Percentiles rank a stretch among this genome's conserved stretches.
Conservation (phyloP, 495 filamentous ascomycete genomes). For the Penicillium verhagenii region DNA sequence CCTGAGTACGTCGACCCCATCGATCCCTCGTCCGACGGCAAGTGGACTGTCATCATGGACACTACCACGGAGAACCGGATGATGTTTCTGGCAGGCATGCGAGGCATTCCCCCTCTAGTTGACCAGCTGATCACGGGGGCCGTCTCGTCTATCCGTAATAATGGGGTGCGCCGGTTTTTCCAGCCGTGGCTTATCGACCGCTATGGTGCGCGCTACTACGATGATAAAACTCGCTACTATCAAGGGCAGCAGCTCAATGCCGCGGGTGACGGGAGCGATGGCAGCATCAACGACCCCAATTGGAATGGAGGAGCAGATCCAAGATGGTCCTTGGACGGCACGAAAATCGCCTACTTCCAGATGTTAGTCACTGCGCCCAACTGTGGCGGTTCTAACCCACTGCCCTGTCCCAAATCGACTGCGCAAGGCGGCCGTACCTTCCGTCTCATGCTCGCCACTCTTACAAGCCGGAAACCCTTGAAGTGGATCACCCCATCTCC, state of each 20-base stretch:
- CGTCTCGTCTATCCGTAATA: constrained; percentile 22
- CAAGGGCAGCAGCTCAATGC: constrained; percentile 25
- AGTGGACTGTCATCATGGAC: constrained; percentile 24
- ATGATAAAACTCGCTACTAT: constrained; percentile 9
- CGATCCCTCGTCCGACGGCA: constrained; percentile 19
- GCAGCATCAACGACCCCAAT: constrained; percentile 22
- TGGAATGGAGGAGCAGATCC: constrained; percentile 30
- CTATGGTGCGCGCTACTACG: constrained; percentile 13
- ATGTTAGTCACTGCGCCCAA: constrained; percentile 14
- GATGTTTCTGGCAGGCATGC: constrained; percentile 26
- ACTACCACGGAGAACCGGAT: constrained; percentile 18
- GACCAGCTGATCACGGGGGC: constrained; percentile 14
- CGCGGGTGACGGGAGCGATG: constrained; percentile 14
- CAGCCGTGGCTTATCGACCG: constrained; percentile 21
- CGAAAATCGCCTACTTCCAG: constrained; percentile 21
- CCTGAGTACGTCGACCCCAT: constrained; percentile 28
- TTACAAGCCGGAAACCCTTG: constrained; percentile 7
- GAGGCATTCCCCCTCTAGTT: constrained; percentile 20
- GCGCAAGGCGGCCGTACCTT: constrained; percentile 15
- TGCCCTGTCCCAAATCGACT: constrained; percentile 18
- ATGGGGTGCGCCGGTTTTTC: constrained; percentile 24
- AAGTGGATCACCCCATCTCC: too few species aligned
- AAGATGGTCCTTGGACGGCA: constrained; percentile 22
- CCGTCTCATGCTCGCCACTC: constrained; percentile 20
- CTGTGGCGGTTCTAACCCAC: constrained; percentile 17